Base-by-base conservation (phyloP, 108 stramenopile species). In the Cyclostephanos tholiformis region DNA sequence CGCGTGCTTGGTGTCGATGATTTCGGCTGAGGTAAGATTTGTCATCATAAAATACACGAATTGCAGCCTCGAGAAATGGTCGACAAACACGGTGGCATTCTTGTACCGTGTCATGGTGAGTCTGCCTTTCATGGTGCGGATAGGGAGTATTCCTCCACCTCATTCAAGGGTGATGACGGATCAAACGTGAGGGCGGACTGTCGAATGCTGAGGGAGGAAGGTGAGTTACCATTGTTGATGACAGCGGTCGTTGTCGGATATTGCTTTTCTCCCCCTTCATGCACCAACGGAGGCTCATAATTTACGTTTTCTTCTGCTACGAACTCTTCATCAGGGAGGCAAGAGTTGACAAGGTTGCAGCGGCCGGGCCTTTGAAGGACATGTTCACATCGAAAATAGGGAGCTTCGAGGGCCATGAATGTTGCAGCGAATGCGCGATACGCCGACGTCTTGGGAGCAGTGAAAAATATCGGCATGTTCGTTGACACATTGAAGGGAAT, bases 51-150 rank as follows among this genome's bases (percentile, higher is more conserved):
- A 8, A 20, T 53, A 19, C 6, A 53, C 52, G 8, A 25, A 53
- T 65, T 57, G 27, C 7, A 79, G 17, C 6, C 57, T 6, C 1
- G 56, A 51, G 32, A 25, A 73, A 5, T 82, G 77, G 62, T 82
- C 85, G 23, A 82, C 85, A 38, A 69, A 85, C 8, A 85, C 51
- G 6, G 77, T 79, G 52, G 52, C 20, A 6, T 7, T 6, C 4
- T 19, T 22, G 25, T 53, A 53, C 6, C 52, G 52, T 6, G 1
- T 22, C n/a, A 20, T 53, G 52, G 52, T 53, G 20, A 53, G 52
- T 53, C 20, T 53, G 14, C 52, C 52, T 20, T 53, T 53, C 6
- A 53, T 0, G 29, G 2, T 39, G 67, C 67, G 7, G 27, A 10
- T 0, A 13, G 5, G 12, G 56, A 1, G 25, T 39, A 12, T 19